Conservation (phyloP, 768 basidiomycete genomes). For the Guyanaporus albipodus region DNA sequence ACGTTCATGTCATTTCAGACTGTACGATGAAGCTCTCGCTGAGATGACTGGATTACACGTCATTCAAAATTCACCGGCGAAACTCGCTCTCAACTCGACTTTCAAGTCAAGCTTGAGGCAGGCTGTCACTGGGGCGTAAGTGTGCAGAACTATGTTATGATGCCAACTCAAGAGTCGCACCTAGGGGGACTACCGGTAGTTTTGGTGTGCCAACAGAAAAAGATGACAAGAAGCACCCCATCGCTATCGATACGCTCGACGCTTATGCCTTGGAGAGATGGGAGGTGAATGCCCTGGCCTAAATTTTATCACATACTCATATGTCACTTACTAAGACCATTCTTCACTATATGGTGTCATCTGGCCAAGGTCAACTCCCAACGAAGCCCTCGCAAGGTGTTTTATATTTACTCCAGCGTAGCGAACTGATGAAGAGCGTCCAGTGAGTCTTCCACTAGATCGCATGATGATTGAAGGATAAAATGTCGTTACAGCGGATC, state of each 20-base stretch:
- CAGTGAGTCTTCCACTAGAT: slow-evolving; percentile 44
- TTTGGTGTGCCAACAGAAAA: slow-evolving; percentile 76
- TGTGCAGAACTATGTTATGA: slow-evolving; percentile 8
- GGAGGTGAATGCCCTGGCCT: slow-evolving; percentile 56
- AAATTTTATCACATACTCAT: neutral
- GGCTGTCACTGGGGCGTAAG: slow-evolving; percentile 85
- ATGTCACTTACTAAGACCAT: slow-evolving; percentile 60
- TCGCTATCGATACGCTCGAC: slow-evolving; percentile 63
- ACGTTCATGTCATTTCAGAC: slow-evolving; percentile 38
- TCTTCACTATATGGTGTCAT: slow-evolving; percentile 97
- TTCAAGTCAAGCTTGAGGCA: slow-evolving; percentile 80
- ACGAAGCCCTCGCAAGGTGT: slow-evolving; percentile 80
- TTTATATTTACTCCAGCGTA: slow-evolving; percentile 74
- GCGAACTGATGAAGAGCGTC: slow-evolving; percentile 77
- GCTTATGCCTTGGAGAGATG: slow-evolving; percentile 81
- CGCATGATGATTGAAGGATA: neutral
- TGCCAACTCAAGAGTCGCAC: slow-evolving; percentile 3
- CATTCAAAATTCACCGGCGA: slow-evolving; percentile 53
- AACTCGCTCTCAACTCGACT: slow-evolving; percentile 63
- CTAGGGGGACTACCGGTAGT: slow-evolving; percentile 70
- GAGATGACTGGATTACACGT: slow-evolving; percentile 70
- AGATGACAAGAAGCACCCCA: slow-evolving; percentile 55
- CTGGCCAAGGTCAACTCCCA: slow-evolving; percentile 71
- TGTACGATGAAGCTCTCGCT: slow-evolving; percentile 65
- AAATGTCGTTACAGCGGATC: slow-evolving; percentile 40